Conservation (phyloP, 495 filamentous ascomycete species). For the Penicillium samsonianum region DNA sequence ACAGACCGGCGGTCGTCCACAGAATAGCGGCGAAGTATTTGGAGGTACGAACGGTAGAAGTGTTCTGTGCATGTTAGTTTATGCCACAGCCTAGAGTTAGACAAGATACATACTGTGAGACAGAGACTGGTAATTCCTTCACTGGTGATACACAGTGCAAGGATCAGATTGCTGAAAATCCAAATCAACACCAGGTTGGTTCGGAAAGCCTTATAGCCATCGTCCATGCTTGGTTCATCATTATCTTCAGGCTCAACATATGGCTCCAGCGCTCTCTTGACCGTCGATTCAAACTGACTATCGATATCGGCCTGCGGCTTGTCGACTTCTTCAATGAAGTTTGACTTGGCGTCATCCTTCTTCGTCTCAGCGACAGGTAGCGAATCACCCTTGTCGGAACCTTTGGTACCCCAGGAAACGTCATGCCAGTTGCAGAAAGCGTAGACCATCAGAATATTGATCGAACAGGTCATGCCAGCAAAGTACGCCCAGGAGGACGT, state of each 20-base stretch:
- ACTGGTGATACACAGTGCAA: slow-evolving; percentile 82
- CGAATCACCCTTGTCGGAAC: slow-evolving; percentile 92
- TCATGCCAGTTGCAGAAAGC: slow-evolving; percentile 99
- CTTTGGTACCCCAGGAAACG: slow-evolving; percentile 99
- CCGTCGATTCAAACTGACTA: slow-evolving; percentile 91
- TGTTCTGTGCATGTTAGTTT: slow-evolving; percentile 24
- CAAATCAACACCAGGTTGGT: slow-evolving; percentile 85
- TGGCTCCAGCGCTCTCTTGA: slow-evolving; percentile 84
- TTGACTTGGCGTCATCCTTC: slow-evolving; percentile 78
- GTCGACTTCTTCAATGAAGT: slow-evolving; percentile 91
- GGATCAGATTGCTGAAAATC: slow-evolving; percentile 88
- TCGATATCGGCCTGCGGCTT: slow-evolving; percentile 98
- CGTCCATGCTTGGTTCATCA: slow-evolving; percentile 82
- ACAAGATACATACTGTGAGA: slow-evolving; percentile 64
- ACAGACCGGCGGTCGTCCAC: slow-evolving; percentile 81
- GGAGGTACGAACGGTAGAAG: slow-evolving; percentile 69
- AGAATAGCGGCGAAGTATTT: slow-evolving; percentile 88
- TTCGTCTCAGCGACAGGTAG: slow-evolving; percentile 82
- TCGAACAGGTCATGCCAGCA: slow-evolving; percentile 88
- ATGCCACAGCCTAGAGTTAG: not conserved
- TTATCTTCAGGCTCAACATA: slow-evolving; percentile 69
- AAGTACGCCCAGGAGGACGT: slow-evolving; percentile 93
- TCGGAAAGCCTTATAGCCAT: slow-evolving; percentile 97
- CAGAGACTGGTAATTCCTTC: slow-evolving; percentile 76
- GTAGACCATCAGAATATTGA: slow-evolving; percentile 99